These are phyloP conservation scores for Forsythia suspensa DNA, from an alignment of 257 asterid species.

Conservation along the genomic window DNA sequence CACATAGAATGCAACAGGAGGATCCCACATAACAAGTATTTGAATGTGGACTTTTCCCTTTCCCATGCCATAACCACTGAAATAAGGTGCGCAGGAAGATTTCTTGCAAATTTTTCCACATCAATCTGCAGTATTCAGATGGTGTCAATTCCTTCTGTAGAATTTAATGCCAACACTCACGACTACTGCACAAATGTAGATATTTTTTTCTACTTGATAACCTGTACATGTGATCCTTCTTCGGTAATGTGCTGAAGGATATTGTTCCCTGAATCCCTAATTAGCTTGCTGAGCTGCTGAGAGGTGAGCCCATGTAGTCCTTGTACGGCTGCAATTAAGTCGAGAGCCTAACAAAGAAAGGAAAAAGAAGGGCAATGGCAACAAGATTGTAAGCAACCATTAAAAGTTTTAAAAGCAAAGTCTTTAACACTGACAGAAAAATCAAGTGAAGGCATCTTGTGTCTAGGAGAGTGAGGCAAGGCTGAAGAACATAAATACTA, in stretches of 20 bases:
- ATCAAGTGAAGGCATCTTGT: background rate
- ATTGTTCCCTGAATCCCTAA: conserved; percentile 77
- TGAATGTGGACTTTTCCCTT: conserved; percentile 65
- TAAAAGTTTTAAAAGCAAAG: background rate
- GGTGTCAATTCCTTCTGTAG: conserved; percentile 10
- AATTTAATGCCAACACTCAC: conserved; percentile 3
- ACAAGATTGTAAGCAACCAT: conserved; percentile 21
- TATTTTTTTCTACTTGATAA: conserved; percentile 25
- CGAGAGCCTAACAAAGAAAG: conserved; percentile 59
- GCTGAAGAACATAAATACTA: conserved; percentile 3
- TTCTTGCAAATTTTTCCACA: conserved; percentile 72
- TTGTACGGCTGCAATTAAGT: conserved; percentile 80
- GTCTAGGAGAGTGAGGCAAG: conserved; percentile 4
- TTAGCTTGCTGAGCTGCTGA: conserved; percentile 73
- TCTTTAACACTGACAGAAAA: background rate
- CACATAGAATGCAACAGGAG: conserved; percentile 82
- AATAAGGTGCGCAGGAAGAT: conserved; percentile 88
- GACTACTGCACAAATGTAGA: conserved; percentile 3
- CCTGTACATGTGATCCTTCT: conserved; percentile 76
- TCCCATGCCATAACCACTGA: conserved; percentile 80
- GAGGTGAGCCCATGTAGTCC: conserved; percentile 82
- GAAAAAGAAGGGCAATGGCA: conserved; percentile 9
- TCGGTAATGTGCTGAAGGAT: conserved; percentile 50
- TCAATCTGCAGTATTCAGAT: conserved; percentile 63
- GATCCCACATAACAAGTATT: conserved; percentile 86